Percentiles rank a stretch among this genome's conserved stretches.
Evolutionary conservation across 768 basidiomycete species (phyloP).

Genomic region (Leccinum subgranulosum): DNA sequence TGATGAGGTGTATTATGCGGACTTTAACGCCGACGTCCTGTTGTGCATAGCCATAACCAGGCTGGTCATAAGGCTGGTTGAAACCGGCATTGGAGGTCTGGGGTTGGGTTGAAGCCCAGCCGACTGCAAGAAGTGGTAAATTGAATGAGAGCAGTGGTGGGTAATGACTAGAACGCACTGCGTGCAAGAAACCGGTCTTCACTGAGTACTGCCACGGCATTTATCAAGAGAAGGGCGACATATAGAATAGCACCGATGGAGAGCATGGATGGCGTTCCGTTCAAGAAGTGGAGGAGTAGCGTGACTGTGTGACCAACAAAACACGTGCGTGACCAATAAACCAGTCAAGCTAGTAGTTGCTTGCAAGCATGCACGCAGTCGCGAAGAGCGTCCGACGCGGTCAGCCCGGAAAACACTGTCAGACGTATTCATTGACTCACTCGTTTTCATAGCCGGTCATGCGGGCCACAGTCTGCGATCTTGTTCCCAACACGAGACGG

Average conservation of each 20-base stretch:
- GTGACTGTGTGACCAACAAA: not conserved
- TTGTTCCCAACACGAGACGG: conserved; percentile 1
- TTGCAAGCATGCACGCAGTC: conserved; percentile 28
- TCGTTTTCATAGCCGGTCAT: conserved; percentile 10
- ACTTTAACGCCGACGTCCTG: conserved; percentile 74
- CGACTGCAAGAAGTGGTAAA: conserved; percentile 52
- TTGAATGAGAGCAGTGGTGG: conserved; percentile 13
- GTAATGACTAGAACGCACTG: conserved; percentile 51
- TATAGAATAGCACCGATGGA: conserved; percentile 76
- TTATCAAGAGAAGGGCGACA: conserved; percentile 83
- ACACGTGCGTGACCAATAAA: conserved; percentile 23
- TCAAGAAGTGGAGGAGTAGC: not conserved
- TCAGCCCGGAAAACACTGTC: conserved; percentile 10
- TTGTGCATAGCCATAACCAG: conserved; percentile 51
- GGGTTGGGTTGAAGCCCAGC: conserved; percentile 75
- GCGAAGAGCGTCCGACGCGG: conserved; percentile 24
- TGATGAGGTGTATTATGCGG: conserved; percentile 86
- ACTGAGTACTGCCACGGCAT: conserved; percentile 92
- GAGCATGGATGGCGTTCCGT: conserved; percentile 39
- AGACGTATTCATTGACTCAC: not conserved
- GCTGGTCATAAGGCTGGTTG: conserved; percentile 67
- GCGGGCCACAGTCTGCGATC: conserved; percentile 12
- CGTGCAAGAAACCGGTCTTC: conserved; percentile 95
- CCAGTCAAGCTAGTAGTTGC: not conserved
- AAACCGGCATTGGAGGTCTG: conserved; percentile 55